Base-by-base conservation (phyloP, 2,329 filamentous ascomycete genomes). In the Aspergillus ustus region DNA sequence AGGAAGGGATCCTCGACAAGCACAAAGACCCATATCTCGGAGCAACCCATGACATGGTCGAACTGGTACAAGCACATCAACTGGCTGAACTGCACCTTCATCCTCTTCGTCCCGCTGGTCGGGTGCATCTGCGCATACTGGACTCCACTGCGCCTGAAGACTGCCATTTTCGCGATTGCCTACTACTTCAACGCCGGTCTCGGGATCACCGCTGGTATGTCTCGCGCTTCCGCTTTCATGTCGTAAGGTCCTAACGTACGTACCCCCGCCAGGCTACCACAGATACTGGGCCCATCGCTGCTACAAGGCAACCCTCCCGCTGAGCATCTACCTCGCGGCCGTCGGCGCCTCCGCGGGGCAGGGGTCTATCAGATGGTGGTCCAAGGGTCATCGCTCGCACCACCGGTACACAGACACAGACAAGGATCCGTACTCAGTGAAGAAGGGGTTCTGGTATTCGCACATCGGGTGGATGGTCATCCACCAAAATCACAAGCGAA, bases 41-140 rank as follows among this genome's bases (percentile, higher is more conserved):
- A 94, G 64, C 84, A 85, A 64, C 90, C 91, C 61, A 89, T 94
- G 67, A 95, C 91, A 60, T 84, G 82, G 78, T 81, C 82, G 72
- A 96, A 95, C 81, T 93, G 90, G 90, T 88, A 92, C 80, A 88
- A 92, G 80, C 92, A 96, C 75, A 84, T 96, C 82, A 91, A 95
- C 83, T 96, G 92, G 91, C 84, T 96, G 68, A 96, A 95, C 78
- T 87, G 90, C 63, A 85, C 83, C 61, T 85, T 96, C 75, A 92
- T 95, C 75, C 77, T 95, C 67, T 82, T 89, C 68, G 84, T 96
- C 31, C 92, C 92, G 34, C 68, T 93, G 45, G 80, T 85, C 57
- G 92, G 92, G 65, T 84, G 89, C 72, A 79, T 93, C 69, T 83
- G 85, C 46, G 84, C 91, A 52, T 88, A 89, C 79, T 95, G 89